Evolutionary conservation across 2,329 filamentous ascomycete species (phyloP).

Genomic region (Pseudovirgaria hyperparasitica): DNA sequence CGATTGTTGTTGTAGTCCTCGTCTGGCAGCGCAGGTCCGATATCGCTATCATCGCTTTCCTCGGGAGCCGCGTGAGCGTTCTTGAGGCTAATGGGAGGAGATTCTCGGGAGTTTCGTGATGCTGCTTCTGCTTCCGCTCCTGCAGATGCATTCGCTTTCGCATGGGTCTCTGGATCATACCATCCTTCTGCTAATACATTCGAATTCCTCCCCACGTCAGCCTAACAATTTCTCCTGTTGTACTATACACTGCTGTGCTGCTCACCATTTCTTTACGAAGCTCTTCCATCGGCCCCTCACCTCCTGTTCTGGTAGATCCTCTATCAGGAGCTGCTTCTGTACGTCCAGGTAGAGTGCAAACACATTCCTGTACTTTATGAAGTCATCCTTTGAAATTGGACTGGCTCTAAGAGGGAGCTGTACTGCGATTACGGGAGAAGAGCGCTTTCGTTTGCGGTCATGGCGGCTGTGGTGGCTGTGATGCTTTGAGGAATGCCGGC

Average conservation of each 20-base stretch:
- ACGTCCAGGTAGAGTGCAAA: slow-evolving; percentile 79
- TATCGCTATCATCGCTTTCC: slow-evolving; percentile 34
- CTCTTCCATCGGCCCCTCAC: slow-evolving; percentile 82
- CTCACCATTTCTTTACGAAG: slow-evolving; percentile 75
- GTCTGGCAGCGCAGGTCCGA: slow-evolving; percentile 38
- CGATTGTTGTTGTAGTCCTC: slow-evolving; percentile 7
- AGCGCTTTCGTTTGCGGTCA: slow-evolving; percentile 19
- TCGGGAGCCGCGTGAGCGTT: slow-evolving; percentile 3
- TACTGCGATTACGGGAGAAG: slow-evolving; percentile 14
- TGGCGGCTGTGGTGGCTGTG: slow-evolving; percentile 10
- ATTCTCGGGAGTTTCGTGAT: slow-evolving; percentile 9
- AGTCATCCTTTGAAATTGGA: slow-evolving; percentile 55
- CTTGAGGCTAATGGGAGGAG: slow-evolving; percentile 9
- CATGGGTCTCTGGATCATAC: slow-evolving; percentile 72
- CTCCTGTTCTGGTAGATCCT: slow-evolving; percentile 61
- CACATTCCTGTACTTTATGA: slow-evolving; percentile 52
- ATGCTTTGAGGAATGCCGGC: too few species aligned
- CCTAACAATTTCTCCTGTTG: too few species aligned
- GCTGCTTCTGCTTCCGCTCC: not conserved
- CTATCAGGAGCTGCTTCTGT: slow-evolving; percentile 64
- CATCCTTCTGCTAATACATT: slow-evolving; percentile 79
- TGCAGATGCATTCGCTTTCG: slow-evolving; percentile 29
- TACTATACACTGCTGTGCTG: not conserved
- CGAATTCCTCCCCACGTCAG: slow-evolving; percentile 57
- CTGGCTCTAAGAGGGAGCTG: slow-evolving; percentile 53